Evolutionary conservation across 1,139 yeast genomes (phyloP).

Genomic region (Blastobotrys elegans): DNA sequence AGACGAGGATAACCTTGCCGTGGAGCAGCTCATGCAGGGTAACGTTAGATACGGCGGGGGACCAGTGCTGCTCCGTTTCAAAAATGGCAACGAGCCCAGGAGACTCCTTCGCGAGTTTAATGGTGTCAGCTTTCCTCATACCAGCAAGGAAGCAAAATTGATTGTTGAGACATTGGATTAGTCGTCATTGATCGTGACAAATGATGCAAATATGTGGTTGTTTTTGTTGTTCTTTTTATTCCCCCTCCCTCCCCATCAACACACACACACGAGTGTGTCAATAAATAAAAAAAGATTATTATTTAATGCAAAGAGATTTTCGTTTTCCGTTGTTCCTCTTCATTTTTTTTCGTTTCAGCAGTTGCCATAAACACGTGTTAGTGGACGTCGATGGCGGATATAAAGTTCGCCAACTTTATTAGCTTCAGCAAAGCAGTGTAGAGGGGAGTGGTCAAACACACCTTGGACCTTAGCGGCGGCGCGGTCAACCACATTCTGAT

Average conservation of each 20-base stretch:
- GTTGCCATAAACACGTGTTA: not conserved
- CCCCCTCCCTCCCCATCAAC: no score
- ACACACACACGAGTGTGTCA: no score
- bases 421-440: not conserved
- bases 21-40: conserved; percentile 30
- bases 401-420: not conserved
- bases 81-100: conserved; percentile 44
- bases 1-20: conserved; percentile 32
- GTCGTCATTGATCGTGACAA: no score
- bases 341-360: no score
- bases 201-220: no score
- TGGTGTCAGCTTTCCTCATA: conserved; percentile 42
- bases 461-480: no score
- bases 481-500: no score
- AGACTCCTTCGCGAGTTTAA: conserved; percentile 53
- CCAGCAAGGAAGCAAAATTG: conserved; percentile 28
- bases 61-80: conserved; percentile 47
- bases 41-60: conserved; percentile 31
- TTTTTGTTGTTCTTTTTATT: no score
- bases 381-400: not conserved
- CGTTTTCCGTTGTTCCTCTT: no score
- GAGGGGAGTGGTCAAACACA: no score
- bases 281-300: no score
- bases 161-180: conserved; percentile 39
- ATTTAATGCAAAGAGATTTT: no score